Percentiles rank a stretch among this genome's conserved stretches.
These are phyloP conservation scores for Eucalyptus cloeziana DNA, from an alignment of 345 rosid genomes.

Conservation along the genomic window DNA sequence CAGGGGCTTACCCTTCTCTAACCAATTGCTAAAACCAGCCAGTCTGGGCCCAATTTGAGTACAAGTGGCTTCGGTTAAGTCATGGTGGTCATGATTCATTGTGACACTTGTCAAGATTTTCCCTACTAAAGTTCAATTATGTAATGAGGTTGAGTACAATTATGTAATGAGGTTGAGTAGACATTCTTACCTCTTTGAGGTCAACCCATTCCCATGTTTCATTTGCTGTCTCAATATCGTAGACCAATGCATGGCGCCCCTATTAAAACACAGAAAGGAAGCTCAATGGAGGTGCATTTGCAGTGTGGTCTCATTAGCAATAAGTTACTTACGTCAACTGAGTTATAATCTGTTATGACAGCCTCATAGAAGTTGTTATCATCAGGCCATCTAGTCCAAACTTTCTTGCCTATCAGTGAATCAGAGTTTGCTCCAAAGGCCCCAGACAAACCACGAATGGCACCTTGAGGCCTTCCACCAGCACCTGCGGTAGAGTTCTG, in stretches of 20 bases:
- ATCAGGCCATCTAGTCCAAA: conserved; percentile 98
- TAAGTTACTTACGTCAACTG: conserved; percentile 29
- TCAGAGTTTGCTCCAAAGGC: conserved; percentile 45
- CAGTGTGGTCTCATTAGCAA: not conserved
- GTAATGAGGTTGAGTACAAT: not conserved
- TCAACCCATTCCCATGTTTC: conserved; percentile 98
- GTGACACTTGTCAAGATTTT: not conserved
- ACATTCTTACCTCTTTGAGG: conserved; percentile 77
- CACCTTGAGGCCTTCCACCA: conserved; percentile 57
- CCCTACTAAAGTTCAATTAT: not conserved
- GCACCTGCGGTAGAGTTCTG: conserved; percentile 60
- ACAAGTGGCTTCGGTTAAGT: not conserved
- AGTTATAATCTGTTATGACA: conserved; percentile 64
- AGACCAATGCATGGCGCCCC: conserved; percentile 93
- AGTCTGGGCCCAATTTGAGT: not conserved
- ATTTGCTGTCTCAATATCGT: conserved; percentile 59
- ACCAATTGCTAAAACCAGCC: not conserved
- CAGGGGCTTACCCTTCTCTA: not conserved
- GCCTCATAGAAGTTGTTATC: conserved; percentile 91
- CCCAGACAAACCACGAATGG: conserved; percentile 27
- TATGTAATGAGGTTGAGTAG: not conserved
- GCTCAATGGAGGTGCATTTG: conserved; percentile 4
- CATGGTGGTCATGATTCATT: not conserved
- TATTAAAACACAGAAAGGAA: conserved; percentile 11
- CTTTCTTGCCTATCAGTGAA: conserved; percentile 73